These are phyloP conservation scores for Fusarium domesticum DNA, from an alignment of 2,329 filamentous ascomycete genomes.

Conservation along the genomic window DNA sequence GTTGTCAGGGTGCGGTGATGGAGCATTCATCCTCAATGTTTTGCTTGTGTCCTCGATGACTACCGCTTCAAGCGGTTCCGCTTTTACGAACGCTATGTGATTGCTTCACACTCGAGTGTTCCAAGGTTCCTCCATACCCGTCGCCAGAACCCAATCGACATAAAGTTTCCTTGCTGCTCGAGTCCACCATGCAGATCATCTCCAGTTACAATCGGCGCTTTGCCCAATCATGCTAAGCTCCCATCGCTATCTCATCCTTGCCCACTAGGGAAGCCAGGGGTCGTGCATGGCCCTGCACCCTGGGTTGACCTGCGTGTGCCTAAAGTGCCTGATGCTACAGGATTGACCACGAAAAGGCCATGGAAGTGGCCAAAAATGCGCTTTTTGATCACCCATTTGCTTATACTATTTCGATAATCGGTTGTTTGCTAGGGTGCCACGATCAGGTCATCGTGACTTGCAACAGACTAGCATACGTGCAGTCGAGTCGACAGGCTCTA, in stretches of 20 bases:
- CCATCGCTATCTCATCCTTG: slow-evolving; percentile 16
- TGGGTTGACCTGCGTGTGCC: too few species aligned
- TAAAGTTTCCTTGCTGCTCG: slow-evolving; percentile 16
- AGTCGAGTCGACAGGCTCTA: too few species aligned
- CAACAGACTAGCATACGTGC: too few species aligned
- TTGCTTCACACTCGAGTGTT: slow-evolving; percentile 9
- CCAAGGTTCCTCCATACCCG: slow-evolving; percentile 12
- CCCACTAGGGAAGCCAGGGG: not conserved
- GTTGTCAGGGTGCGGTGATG: too few species aligned
- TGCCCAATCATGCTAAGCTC: slow-evolving; percentile 26
- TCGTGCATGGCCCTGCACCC: not conserved
- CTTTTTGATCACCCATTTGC: not conserved
- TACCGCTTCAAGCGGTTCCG: slow-evolving; percentile 15
- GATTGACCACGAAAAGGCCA: too few species aligned
- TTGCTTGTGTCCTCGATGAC: too few species aligned
- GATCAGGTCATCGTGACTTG: too few species aligned
- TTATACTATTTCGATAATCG: not conserved
- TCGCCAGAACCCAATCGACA: slow-evolving; percentile 18
- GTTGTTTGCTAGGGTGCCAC: too few species aligned
- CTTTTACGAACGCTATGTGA: too few species aligned
- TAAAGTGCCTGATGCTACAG: too few species aligned
- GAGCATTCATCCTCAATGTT: too few species aligned
- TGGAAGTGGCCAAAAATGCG: not conserved
- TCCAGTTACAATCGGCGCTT: slow-evolving; percentile 33
- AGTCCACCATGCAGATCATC: slow-evolving; percentile 30